phyloP scores from a whole-genome alignment of 2,329 filamentous ascomycete genomes.

The Diplocarpon rosae region DNA sequence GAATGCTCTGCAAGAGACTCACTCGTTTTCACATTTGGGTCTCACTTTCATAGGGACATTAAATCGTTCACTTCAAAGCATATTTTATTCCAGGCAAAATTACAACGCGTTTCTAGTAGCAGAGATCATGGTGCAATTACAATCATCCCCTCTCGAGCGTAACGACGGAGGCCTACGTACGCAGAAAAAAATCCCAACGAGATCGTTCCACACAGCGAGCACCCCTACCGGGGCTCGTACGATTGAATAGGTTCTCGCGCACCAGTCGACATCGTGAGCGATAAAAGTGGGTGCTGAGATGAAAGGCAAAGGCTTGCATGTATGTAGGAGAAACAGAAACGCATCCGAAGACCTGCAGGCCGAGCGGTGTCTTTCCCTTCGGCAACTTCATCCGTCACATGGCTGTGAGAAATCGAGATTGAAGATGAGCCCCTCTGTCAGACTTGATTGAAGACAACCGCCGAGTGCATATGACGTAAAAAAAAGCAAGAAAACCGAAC shows the following conservation, averaged over 20 bases:
- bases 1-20: too few relatives aligned
- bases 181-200: background rate
- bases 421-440: background rate
- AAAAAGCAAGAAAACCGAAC: background rate
- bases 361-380: too few relatives aligned
- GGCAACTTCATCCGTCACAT: too few relatives aligned
- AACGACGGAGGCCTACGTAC: background rate
- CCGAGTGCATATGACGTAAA: background rate
- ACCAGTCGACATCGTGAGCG: background rate
- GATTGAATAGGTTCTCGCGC: background rate
- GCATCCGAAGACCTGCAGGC: too few relatives aligned
- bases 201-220: background rate
- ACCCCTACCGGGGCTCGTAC: background rate
- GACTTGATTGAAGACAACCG: background rate
- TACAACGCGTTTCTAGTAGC: background rate
- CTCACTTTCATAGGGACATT: too few relatives aligned
- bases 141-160: background rate
- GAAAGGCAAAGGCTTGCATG: background rate
- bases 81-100: too few relatives aligned
- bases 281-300: background rate
- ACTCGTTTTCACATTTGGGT: too few relatives aligned
- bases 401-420: background rate
- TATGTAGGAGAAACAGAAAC: background rate
- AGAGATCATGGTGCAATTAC: background rate
- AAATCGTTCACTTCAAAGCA: too few relatives aligned